A percentile compares a stretch with the other conserved stretches of the same genome.
Conservation (phyloP, 2,329 filamentous ascomycete genomes). For the Ophiostoma perfectum region DNA sequence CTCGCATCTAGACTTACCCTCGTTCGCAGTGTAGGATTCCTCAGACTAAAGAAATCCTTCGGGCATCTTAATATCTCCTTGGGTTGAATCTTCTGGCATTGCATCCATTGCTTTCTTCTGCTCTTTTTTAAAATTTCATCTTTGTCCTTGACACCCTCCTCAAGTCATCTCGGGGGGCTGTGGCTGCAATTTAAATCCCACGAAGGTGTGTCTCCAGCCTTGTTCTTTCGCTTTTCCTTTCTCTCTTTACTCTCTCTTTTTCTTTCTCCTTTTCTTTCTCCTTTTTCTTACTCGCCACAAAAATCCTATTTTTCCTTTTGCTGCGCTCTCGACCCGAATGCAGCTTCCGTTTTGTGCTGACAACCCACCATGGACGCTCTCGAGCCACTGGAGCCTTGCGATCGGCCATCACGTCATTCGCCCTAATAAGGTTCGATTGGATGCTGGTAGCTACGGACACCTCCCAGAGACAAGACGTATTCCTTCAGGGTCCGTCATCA, state of each 20-base stretch:
- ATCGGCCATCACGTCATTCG: conserved; percentile 13
- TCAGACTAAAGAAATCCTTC: too few relatives aligned
- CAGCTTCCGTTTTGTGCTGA: not conserved
- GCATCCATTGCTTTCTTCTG: too few relatives aligned
- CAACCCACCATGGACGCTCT: not conserved
- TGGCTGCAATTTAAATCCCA: not conserved
- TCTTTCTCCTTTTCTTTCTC: not conserved
- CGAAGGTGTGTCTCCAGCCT: too few relatives aligned
- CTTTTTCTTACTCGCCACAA: not conserved
- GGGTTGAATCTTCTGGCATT: too few relatives aligned
- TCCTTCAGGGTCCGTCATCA: not conserved
- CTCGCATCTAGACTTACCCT: too few relatives aligned
- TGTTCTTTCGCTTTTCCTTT: too few relatives aligned
- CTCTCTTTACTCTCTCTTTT: not conserved
- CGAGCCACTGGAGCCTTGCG: conserved; percentile 14
- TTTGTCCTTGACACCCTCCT: too few relatives aligned
- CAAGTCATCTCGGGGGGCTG: not conserved
- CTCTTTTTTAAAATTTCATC: too few relatives aligned
- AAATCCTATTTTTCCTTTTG: not conserved
- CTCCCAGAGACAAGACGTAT: not conserved
- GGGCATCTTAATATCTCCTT: too few relatives aligned
- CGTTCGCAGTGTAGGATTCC: too few relatives aligned
- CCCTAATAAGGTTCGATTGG: conserved; percentile 12
- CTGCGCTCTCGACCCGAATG: not conserved
- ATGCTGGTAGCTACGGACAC: not conserved